Percentiles rank a stretch among this genome's conserved stretches.
phyloP scores from a whole-genome alignment of 169 alveolate genomes.

The Plasmodium chabaudi region DNA sequence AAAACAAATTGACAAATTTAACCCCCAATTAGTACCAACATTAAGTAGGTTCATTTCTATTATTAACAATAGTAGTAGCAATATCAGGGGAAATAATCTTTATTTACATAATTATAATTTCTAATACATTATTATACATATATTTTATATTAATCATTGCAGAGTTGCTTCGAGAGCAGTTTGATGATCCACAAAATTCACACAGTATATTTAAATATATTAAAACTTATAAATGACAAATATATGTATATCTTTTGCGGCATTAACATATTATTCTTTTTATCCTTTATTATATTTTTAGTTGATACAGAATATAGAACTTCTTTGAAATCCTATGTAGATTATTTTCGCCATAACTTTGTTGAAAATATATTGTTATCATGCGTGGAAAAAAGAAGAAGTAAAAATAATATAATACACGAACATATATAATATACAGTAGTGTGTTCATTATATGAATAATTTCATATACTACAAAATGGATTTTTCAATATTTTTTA shows the following conservation, averaged over 20 bases:
- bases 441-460: no score
- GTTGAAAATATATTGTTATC: slow-evolving; percentile 59
- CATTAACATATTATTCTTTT: neutral
- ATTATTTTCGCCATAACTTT: slow-evolving; percentile 63
- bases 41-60: slow-evolving; percentile 73
- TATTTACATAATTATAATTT: neutral
- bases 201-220: slow-evolving; percentile 11
- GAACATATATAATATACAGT: no score
- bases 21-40: slow-evolving; percentile 90
- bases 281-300: slow-evolving; percentile 25
- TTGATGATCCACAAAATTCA: slow-evolving; percentile 67
- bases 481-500: neutral
- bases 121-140: neutral
- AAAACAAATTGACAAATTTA: slow-evolving; percentile 78
- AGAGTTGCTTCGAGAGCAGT: slow-evolving; percentile 68
- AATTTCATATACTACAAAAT: no score
- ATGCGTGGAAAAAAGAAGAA: slow-evolving; percentile 51
- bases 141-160: neutral
- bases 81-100: neutral
- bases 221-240: neutral
- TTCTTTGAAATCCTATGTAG: slow-evolving; percentile 44
- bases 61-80: neutral
- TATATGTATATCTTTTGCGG: neutral
- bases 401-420: slow-evolving; percentile 9
- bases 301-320: slow-evolving; percentile 69